phyloP scores from a whole-genome alignment of 192 early-diverging fungal genomes.

The Umbelopsis sp. region DNA sequence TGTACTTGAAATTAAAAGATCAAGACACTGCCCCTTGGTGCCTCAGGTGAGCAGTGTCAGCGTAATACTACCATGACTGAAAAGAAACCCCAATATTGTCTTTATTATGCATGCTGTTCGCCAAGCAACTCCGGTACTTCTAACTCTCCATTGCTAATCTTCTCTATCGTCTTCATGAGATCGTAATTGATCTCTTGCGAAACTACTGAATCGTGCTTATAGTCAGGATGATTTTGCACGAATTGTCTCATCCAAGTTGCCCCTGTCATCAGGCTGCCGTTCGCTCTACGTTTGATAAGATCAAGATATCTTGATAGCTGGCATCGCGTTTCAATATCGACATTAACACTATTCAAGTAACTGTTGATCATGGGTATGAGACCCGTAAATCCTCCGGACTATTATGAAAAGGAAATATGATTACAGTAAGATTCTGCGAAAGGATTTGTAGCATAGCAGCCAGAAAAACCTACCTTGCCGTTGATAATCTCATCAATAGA shows the following conservation, averaged over 20 bases:
- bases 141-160: conserved; percentile 57
- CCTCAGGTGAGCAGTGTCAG: too few relatives aligned
- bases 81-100: neutral
- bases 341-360: conserved; percentile 78
- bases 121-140: conserved; percentile 53
- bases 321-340: conserved; percentile 69
- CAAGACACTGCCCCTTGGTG: neutral
- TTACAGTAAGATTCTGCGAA: neutral
- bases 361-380: conserved; percentile 80
- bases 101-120: conserved; percentile 1
- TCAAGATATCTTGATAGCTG: conserved; percentile 75
- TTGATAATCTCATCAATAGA: conserved; percentile 94
- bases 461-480: conserved; percentile 53
- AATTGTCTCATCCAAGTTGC: conserved; percentile 92
- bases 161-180: conserved; percentile 63
- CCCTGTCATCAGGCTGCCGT: conserved; percentile 81
- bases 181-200: conserved; percentile 85
- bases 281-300: conserved; percentile 79
- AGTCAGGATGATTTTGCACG: conserved; percentile 82
- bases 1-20: too few relatives aligned
- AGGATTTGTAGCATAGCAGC: neutral
- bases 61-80: neutral
- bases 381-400: conserved; percentile 72
- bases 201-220: conserved; percentile 90
- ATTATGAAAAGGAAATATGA: neutral